A percentile compares a stretch with the other conserved stretches of the same genome.
These are phyloP conservation scores for Blastobotrys apis DNA, from an alignment of 1,139 yeast genomes.

Conservation along the genomic window DNA sequence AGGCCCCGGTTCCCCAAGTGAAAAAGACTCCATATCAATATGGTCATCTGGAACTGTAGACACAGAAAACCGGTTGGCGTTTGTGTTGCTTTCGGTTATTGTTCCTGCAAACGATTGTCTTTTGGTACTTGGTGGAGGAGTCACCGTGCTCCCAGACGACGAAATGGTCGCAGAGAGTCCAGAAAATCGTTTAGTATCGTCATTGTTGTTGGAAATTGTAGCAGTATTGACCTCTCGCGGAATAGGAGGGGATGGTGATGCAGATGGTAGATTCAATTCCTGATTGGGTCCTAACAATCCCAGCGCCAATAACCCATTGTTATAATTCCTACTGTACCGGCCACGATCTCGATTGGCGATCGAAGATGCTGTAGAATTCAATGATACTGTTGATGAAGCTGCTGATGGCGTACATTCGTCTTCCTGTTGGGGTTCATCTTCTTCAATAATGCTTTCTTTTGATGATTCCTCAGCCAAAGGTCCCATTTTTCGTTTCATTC, in stretches of 20 bases:
- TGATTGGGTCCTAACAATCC: constrained; percentile 5
- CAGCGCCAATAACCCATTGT: constrained; percentile 15
- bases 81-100: too few species aligned
- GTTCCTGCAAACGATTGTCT: constrained; percentile 12
- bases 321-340: constrained; percentile 18
- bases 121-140: too few species aligned
- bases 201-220: too few species aligned
- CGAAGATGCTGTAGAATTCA: constrained; percentile 18
- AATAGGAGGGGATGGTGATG: not conserved
- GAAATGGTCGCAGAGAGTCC: not conserved
- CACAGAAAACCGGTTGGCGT: not conserved
- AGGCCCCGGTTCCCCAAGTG: constrained; percentile 33
- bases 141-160: constrained; percentile 5
- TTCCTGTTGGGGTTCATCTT: constrained; percentile 20
- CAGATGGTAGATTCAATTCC: not conserved
- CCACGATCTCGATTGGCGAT: constrained; percentile 19
- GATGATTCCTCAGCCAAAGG: constrained; percentile 19
- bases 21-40: constrained; percentile 7
- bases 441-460: constrained; percentile 28
- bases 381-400: constrained; percentile 18
- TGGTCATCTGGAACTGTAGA: not conserved
- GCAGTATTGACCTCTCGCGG: not conserved
- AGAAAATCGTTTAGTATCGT: not conserved
- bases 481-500: constrained; percentile 20
- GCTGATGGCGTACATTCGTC: constrained; percentile 16